Evolutionary conservation across 2,329 filamentous ascomycete genomes (phyloP).

Genomic region (Pestalotiopsis sp.): DNA sequence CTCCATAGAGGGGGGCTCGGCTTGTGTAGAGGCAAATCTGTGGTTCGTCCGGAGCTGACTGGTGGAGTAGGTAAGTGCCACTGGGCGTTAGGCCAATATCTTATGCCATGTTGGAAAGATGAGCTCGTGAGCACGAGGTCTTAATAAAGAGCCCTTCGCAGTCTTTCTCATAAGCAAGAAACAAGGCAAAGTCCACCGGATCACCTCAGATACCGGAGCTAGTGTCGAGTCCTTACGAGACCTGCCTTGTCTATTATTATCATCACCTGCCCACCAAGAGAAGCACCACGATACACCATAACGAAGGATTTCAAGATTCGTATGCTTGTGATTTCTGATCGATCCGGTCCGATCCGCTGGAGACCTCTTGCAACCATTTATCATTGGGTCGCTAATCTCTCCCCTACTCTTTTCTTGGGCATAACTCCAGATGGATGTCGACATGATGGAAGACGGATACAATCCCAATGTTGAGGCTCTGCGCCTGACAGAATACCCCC

Average conservation of each 20-base stretch:
- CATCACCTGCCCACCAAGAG: background rate
- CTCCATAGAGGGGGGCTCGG: background rate
- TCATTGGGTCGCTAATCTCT: background rate
- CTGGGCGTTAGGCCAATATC: background rate
- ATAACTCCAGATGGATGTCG: background rate
- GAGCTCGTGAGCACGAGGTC: background rate
- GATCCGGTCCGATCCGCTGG: background rate
- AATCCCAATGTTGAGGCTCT: slow-evolving; percentile 36
- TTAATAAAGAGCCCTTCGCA: background rate
- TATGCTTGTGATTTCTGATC: background rate
- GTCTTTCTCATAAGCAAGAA: background rate
- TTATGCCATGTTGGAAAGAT: background rate
- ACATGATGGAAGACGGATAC: slow-evolving; percentile 7
- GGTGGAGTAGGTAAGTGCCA: background rate
- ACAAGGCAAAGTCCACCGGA: background rate
- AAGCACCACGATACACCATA: background rate
- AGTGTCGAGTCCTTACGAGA: background rate
- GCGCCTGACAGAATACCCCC: slow-evolving; percentile 42
- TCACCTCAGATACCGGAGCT: background rate
- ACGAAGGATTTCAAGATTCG: background rate
- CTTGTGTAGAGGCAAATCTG: background rate
- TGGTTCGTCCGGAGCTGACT: background rate
- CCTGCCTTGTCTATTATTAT: background rate
- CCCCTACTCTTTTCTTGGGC: background rate
- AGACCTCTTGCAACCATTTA: background rate